Evolutionary conservation across 306 rosid species (phyloP), one percentile per base, ranked within the genome.

Genomic region (Delonix regia): DNA sequence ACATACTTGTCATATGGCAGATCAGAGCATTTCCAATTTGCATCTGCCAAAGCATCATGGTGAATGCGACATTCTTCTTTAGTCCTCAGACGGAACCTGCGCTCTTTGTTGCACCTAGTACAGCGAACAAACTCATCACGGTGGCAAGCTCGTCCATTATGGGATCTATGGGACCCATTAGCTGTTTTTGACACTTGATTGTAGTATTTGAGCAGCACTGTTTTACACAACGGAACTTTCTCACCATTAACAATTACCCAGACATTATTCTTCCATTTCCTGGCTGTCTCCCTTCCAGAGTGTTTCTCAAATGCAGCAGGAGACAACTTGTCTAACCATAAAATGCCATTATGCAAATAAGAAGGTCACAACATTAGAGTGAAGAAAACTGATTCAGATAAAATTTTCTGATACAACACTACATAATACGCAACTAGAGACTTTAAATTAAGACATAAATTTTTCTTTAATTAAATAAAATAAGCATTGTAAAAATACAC

Each of bases 271-370:
- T 94, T 94, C 99, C 99, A 94, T 89, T 94, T 94, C 87, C 97
- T 87, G 33, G 97, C 94, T 3, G 97, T 88, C 82, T 94, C 99
- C 82, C 97, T 88, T 82, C 99, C 99, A 64, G 99, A 94, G 85
- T 94, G 99, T 77, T 94, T 94, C 85, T 94, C 99, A 89, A 94
- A 94, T 78, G 97, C 92, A 69, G 99, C 87, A 36, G 99, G 99
- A 77, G 88, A 84, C 93, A 94, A 51, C 84, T 91, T 94, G 69
- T 83, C 99, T 94, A 68, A 62, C 78, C 74, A 77, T 63, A 45
- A 48, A 83, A 73, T 69, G 76, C 30, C 66, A 66, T 9, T 44
- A 42, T 11, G 71, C 73, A 51, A 65, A 56, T 56, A 42, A 69
- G 71, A n/a, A 69, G 28, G 39, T 45, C 8, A 76, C 4, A 6